Evolutionary conservation across 2,329 filamentous ascomycete genomes (phyloP), one percentile per base, ranked within the genome.

Genomic region (Alternaria angustiovoidea): DNA sequence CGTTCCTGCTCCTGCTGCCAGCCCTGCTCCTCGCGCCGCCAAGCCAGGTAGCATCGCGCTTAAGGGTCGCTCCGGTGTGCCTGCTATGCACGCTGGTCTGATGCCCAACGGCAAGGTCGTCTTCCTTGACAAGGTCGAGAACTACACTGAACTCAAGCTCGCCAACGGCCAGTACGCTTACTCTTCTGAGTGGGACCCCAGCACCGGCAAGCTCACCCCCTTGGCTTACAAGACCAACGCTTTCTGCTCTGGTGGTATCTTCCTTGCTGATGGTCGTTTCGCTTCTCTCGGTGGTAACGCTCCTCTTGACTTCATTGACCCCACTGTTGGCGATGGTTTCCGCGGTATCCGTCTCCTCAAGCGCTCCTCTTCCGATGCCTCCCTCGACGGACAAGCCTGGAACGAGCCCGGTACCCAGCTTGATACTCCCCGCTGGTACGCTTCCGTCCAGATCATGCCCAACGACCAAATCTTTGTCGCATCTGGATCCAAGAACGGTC

Each of bases 41-140:
- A 82, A 81, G 48, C 79, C 81, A 34, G 84, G 83, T 32, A 75
- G 75, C 36, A 83, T 88, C 66, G 74, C 75, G 2, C 72, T 86
- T 36, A 79, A 85, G 55, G 86, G 86, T 18, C 76, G 82, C 58
- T 85, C 85, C 53, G 87, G 87, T 65, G 87, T 88, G n/a, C 86
- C 87, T 41, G 86, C 82, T 16, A 89, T 89, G 87, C 86, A 88
- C 67, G 86, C 86, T 63, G 85, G 81, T 66, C 80, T 89, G 22
- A 80, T 88, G 79, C 84, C 81, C 14, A 87, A 88, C 67, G 86
- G 86, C 24, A 80, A 81, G 52, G 86, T 88, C 11, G 80, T 86
- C 38, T 89, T 89, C 75, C 76, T 88, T 16, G 87, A 89, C 79
- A 89, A 89, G 72, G 81, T 89, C 30, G 87, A 89, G 71, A 85